Percentiles rank a stretch among this genome's conserved stretches.
These are phyloP conservation scores for Aspergillus affinis DNA, from an alignment of 495 filamentous ascomycete genomes.

Conservation along the genomic window DNA sequence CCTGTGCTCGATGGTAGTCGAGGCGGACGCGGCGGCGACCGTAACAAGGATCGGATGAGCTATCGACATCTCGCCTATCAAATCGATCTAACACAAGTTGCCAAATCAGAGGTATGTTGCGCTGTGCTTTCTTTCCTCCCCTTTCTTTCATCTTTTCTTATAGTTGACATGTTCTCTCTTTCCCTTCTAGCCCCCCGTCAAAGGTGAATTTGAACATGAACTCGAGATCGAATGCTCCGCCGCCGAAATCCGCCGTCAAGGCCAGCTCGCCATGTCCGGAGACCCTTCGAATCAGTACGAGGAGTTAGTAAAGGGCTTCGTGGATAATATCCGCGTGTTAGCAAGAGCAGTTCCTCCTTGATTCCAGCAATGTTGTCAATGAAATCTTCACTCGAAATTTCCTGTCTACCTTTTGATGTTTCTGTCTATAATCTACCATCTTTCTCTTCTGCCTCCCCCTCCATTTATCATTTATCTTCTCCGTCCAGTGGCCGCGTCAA, in stretches of 20 bases:
- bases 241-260: slow-evolving; percentile 66
- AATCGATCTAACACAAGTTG: slow-evolving; percentile 88
- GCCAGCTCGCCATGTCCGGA: slow-evolving; percentile 53
- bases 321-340: slow-evolving; percentile 78
- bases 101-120: slow-evolving; percentile 56
- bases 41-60: slow-evolving; percentile 84
- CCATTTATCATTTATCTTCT: not conserved
- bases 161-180: slow-evolving; percentile 27
- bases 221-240: slow-evolving; percentile 82
- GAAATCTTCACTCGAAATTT: not conserved
- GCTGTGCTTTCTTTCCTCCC: not conserved
- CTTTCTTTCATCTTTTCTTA: not conserved
- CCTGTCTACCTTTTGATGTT: not conserved
- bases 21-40: slow-evolving; percentile 51
- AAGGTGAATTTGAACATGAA: slow-evolving; percentile 75
- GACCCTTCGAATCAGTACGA: slow-evolving; percentile 65
- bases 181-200: slow-evolving; percentile 37
- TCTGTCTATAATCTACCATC: not conserved
- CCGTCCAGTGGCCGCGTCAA: not conserved
- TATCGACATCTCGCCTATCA: slow-evolving; percentile 84
- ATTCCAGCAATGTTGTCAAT: slow-evolving; percentile 3
- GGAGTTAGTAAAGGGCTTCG: slow-evolving; percentile 73
- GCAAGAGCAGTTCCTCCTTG: slow-evolving; percentile 50
- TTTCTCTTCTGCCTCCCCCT: not conserved
- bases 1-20: slow-evolving; percentile 33